Evolutionary conservation across 2,329 filamentous ascomycete genomes (phyloP), one percentile per base, ranked within the genome.

Genomic region (Curvularia spicifera): DNA sequence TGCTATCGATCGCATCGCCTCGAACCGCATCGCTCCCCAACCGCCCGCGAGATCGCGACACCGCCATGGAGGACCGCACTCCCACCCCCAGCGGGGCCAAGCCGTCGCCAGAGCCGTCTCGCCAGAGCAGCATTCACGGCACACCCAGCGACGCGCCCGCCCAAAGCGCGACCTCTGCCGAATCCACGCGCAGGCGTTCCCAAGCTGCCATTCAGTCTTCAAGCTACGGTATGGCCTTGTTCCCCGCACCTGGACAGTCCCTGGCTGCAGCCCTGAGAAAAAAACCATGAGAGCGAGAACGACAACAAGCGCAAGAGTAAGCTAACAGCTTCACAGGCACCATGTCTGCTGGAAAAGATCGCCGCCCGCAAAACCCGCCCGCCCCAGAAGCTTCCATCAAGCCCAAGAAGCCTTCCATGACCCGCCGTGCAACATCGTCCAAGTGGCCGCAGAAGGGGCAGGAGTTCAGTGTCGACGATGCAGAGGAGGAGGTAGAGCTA

Each of bases 381-480:
- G 60, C 71, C 4, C 56, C 70, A 1, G 71, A 73, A 39, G 52
- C 60, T 28, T 47, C 57, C 8, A 37, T 64, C 26, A 76, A 75
- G 56, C 82, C 87, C 13, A 88, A 86, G 74, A 96, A 94, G 75
- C 92, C 92, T 18, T 79, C 85, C 10, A 85, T 94, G 76, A 76
- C 85, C 57, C 89, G 91, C 66, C 88, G 92, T 60, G 83, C 88
- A 57, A 94, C 91, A 1, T 92, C 91, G 24, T 91, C 80, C 51
- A 83, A 87, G 69, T 87, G 87, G 40, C 93, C 92, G 2, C 87
- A 94, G 73, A 89, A 91, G 53, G 91, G 93, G 29, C 90, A 91
- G 61, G 84, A 94, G 59, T 98, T 96, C 78, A 97, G 93, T 0
- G 91, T 91, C 47, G 93, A 98, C 73, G 94, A 98, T 75, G 93